phyloP scores from a whole-genome alignment of 2,329 filamentous ascomycete species.

The Penicillium expansum region DNA sequence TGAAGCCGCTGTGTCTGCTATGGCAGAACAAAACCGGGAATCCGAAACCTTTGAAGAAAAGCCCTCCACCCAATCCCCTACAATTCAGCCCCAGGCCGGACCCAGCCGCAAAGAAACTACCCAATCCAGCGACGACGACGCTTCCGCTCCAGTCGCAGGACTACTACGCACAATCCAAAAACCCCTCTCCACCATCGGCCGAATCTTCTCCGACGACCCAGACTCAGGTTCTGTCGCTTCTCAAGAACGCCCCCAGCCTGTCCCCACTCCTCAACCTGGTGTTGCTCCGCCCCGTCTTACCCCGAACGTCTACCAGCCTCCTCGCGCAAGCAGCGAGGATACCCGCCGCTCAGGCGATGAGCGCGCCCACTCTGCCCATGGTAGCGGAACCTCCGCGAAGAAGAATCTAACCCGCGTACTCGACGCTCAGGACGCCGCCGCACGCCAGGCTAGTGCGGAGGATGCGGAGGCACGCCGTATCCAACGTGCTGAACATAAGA shows the following conservation, averaged over 20 bases:
- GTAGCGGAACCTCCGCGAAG: constrained; percentile 16
- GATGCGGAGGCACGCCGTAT: constrained; percentile 81
- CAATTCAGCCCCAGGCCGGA: constrained; percentile 59
- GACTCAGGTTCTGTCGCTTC: constrained; percentile 24
- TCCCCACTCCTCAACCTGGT: constrained; percentile 47
- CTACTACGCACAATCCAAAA: constrained; percentile 86
- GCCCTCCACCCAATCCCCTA: constrained; percentile 53
- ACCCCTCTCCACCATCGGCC: constrained; percentile 84
- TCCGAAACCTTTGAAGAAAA: constrained; percentile 47
- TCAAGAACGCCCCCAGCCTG: constrained; percentile 36
- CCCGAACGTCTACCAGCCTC: constrained; percentile 46
- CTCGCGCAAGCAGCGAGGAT: constrained; percentile 40
- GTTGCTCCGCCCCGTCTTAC: constrained; percentile 50
- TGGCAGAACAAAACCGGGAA: constrained; percentile 80
- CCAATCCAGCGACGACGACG: constrained; percentile 62
- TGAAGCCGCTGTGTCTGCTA: constrained; percentile 92
- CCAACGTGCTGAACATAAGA: constrained; percentile 78
- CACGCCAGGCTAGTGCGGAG: constrained; percentile 85
- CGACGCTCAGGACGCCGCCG: constrained; percentile 81
- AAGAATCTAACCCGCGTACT: constrained; percentile 45
- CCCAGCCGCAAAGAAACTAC: constrained; percentile 34
- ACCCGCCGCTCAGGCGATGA: constrained; percentile 27
- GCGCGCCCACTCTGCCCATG: constrained; percentile 13
- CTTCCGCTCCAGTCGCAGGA: constrained; percentile 71
- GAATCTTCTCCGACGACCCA: constrained; percentile 80